phyloP scores from a whole-genome alignment of 2,329 filamentous ascomycete genomes.

The Ascochyta clinopodiicola region DNA sequence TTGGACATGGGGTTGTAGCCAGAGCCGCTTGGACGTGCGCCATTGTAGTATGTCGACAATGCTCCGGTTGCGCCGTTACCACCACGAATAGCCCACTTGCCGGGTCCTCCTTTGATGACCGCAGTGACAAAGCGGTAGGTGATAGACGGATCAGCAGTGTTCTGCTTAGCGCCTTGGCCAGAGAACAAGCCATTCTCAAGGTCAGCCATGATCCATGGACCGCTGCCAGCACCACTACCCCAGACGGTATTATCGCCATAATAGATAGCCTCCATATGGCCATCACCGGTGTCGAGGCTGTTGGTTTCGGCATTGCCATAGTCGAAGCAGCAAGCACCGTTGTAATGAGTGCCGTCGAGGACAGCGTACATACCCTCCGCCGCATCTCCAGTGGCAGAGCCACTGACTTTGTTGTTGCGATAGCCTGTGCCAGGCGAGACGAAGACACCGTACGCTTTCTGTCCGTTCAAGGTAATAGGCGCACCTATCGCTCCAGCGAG shows the following conservation, averaged over 20 bases:
- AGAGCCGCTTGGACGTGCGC: conserved; percentile 57
- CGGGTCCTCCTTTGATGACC: conserved; percentile 62
- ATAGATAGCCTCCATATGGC: conserved; percentile 74
- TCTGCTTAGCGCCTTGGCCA: conserved; percentile 55
- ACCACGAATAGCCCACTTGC: conserved; percentile 66
- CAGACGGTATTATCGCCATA: conserved; percentile 63
- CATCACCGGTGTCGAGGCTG: conserved; percentile 60
- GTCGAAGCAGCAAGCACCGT: conserved; percentile 60
- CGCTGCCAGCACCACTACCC: conserved; percentile 64
- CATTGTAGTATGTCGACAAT: conserved; percentile 66
- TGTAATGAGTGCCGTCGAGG: conserved; percentile 66
- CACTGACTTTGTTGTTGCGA: conserved; percentile 62
- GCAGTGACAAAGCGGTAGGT: conserved; percentile 64
- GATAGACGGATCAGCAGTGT: conserved; percentile 61
- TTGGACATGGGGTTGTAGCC: conserved; percentile 70
- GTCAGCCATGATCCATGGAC: conserved; percentile 74
- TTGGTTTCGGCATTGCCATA: conserved; percentile 54
- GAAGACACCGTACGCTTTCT: conserved; percentile 70
- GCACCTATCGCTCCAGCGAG: conserved; percentile 65
- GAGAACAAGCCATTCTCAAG: conserved; percentile 72
- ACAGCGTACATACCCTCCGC: conserved; percentile 68
- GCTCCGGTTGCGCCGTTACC: conserved; percentile 62
- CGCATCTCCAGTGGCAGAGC: conserved; percentile 62
- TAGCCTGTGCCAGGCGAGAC: conserved; percentile 68
- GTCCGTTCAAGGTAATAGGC: conserved; percentile 65